Conservation (phyloP, 202 grass and related monocot species). For the Carex arenaria region DNA sequence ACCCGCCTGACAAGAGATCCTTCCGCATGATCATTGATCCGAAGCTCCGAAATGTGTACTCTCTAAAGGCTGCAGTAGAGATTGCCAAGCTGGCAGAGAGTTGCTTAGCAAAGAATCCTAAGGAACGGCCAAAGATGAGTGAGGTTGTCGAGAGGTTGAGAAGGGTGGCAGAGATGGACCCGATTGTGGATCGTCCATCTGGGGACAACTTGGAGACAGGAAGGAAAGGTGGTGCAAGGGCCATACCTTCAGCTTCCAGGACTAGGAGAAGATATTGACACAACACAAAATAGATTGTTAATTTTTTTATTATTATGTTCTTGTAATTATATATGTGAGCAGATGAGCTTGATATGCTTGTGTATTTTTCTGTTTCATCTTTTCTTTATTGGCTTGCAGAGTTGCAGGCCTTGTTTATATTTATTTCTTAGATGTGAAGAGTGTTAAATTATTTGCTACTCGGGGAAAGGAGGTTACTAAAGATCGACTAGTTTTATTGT, state of each 20-base stretch:
- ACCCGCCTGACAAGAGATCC: constrained; percentile 52
- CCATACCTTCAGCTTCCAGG: constrained; percentile 3
- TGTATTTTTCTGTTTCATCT: background rate
- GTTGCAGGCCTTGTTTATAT: background rate
- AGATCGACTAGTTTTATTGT: background rate
- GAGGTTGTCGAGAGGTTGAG: constrained; percentile 59
- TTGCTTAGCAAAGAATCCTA: constrained; percentile 68
- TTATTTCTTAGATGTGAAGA: background rate
- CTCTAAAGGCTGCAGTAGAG: constrained; percentile 53
- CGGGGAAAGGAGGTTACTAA: background rate
- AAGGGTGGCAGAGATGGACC: constrained; percentile 45
- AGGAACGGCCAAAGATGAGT: constrained; percentile 70
- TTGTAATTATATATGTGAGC: background rate
- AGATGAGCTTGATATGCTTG: background rate
- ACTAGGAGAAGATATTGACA: constrained; percentile 27
- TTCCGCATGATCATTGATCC: constrained; percentile 94
- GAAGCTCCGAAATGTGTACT: constrained; percentile 59
- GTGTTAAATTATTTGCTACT: background rate
- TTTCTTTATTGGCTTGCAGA: background rate
- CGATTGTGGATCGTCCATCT: constrained; percentile 20
- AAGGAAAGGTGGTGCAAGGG: background rate
- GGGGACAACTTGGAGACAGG: background rate
- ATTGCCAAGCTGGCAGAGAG: constrained; percentile 72
- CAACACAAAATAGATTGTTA: background rate
- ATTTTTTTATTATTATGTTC: background rate